Percentiles rank a stretch among this genome's conserved stretches.
Conservation (phyloP, 805 yeast species). For the Ogataea nitratoaversa region DNA sequence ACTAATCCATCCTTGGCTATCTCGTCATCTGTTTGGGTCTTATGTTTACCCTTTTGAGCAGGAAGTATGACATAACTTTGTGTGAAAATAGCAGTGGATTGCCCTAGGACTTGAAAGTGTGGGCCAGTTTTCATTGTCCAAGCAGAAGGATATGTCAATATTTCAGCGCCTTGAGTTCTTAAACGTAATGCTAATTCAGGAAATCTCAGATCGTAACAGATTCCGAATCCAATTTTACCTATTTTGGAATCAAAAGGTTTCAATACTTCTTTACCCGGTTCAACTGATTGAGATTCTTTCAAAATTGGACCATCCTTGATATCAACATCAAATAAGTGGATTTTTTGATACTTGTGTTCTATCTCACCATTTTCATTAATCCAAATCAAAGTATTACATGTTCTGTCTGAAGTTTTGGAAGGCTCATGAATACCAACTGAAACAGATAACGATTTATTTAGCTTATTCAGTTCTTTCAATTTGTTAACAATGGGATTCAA, state of each 20-base stretch:
- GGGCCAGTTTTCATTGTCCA: constrained; percentile 92
- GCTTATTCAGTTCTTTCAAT: constrained; percentile 36
- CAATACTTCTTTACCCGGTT: constrained; percentile 60
- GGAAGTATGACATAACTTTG: constrained; percentile 87
- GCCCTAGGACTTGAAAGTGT: constrained; percentile 81
- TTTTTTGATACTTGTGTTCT: constrained; percentile 68
- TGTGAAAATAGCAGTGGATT: constrained; percentile 83
- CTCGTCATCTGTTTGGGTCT: constrained; percentile 40
- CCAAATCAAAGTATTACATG: constrained; percentile 72
- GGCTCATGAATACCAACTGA: constrained; percentile 92
- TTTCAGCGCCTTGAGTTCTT: constrained; percentile 66
- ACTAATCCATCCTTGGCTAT: constrained; percentile 20
- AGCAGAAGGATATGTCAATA: constrained; percentile 84
- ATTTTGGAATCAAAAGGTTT: constrained; percentile 55
- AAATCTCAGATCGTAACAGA: constrained; percentile 85
- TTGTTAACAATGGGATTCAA: constrained; percentile 41
- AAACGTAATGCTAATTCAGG: constrained; percentile 72
- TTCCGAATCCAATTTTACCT: constrained; percentile 65
- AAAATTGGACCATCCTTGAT: constrained; percentile 78
- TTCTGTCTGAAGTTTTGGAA: constrained; percentile 40
- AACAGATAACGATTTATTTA: constrained; percentile 50
- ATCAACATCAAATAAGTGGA: constrained; percentile 87
- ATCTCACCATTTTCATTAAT: constrained; percentile 62
- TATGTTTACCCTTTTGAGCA: constrained; percentile 80
- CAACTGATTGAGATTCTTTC: constrained; percentile 74